Percentiles rank a stretch among this genome's conserved stretches.
Evolutionary conservation across 225 moss, liverwort and hornwort species (phyloP).

Genomic region (Pseudoscleropodium purum): DNA sequence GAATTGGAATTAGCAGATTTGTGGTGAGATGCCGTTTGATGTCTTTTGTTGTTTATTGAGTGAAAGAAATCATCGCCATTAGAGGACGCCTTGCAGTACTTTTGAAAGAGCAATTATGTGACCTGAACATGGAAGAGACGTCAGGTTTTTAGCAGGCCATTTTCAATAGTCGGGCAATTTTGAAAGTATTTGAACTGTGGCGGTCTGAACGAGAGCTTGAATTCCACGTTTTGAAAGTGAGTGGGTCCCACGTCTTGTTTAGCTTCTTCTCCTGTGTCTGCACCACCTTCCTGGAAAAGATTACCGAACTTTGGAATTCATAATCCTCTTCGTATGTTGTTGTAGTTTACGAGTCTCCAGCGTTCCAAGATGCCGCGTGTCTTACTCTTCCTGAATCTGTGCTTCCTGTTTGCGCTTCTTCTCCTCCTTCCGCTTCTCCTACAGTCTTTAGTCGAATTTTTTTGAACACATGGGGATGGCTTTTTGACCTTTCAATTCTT

Average conservation of each 20-base stretch:
- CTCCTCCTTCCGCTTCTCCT: neutral
- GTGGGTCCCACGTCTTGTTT: constrained; percentile 17
- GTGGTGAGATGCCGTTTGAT: neutral
- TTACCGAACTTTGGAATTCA: constrained; percentile 10
- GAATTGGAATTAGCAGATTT: neutral
- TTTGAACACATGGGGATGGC: neutral
- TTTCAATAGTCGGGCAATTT: neutral
- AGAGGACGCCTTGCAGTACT: neutral
- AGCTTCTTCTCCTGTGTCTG: neutral
- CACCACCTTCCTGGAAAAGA: constrained; percentile 9
- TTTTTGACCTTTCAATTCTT: constrained; percentile 10
- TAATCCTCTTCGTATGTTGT: neutral
- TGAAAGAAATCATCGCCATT: neutral
- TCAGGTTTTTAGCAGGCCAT: neutral
- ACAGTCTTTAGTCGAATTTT: neutral
- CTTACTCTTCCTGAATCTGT: neutral
- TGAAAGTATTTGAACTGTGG: neutral
- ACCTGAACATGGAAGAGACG: constrained; percentile 9
- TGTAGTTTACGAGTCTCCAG: neutral
- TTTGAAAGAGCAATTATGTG: constrained; percentile 1
- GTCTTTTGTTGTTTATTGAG: neutral
- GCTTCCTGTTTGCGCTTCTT: neutral
- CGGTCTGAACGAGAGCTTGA: neutral
- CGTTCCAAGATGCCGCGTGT: constrained; percentile 4
- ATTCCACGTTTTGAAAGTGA: neutral